Base-by-base conservation (phyloP, 345 rosid genomes). In the Acer saccharum region DNA sequence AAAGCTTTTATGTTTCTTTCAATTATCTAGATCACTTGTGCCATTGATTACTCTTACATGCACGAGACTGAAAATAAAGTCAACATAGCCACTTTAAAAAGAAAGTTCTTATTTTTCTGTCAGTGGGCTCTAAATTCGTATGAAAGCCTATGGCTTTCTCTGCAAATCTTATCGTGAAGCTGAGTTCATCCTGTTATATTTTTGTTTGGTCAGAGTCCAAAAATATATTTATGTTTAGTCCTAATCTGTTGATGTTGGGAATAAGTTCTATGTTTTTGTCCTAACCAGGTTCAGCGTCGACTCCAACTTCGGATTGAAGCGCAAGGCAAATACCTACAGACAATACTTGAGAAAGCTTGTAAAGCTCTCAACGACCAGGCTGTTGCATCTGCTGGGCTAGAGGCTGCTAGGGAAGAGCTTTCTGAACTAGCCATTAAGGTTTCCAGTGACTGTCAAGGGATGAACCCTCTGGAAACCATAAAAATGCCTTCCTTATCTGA, bases 321-420 rank as follows among this genome's bases (percentile, higher is more conserved):
- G 3, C 99, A 95, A 77, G 88, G 97, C 67, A 92, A 90, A 80
- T 95, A 95, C 85, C 82, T 95, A 55, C 98, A 95, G 74, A 76
- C 93, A 12, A 91, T 95, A 80, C 91, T 95, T 0, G 99, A 95
- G 85, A 95, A 92, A 84, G 99, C 99, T 58, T 90, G 96, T 83
- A 92, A 91, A 86, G 94, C 91, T 44, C 84, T 93, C 57, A 89
- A 79, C 61, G 97, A 95, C 39, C 96, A 92, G 81, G 94, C 89
- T 54, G 84, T 82, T 77, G 93, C 86, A 0, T 80, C 89, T 58
- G 85, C 90, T 1, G 95, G 97, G 17, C 90, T 89, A 68, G 98
- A 92, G 78, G 93, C 90, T 20, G 97, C 92, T 6, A 88, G 97
- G 61, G 97, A 89, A 82, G 98, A 90, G 84, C 91, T 93, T 69